Percentiles rank a stretch among this genome's conserved stretches.
Evolutionary conservation across 1,284 basidiomycete genomes (phyloP).

Genomic region (Irpex sp.): DNA sequence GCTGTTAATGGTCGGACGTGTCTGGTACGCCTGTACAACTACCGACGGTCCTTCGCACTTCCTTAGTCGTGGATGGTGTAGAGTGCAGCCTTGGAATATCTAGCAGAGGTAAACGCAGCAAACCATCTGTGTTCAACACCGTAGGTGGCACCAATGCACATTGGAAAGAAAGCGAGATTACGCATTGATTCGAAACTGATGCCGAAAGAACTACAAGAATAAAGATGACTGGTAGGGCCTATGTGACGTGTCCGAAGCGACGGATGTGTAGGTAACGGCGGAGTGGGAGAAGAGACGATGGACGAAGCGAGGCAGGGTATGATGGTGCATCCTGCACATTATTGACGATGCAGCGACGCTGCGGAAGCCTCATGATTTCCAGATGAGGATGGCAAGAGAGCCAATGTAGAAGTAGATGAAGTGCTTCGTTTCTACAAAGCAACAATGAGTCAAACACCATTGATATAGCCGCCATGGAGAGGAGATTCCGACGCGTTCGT

Average conservation of each 20-base stretch:
- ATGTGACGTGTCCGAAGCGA: background rate
- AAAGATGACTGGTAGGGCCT: background rate
- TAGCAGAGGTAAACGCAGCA: no score
- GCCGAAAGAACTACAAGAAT: background rate
- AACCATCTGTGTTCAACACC: no score
- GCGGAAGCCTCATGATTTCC: conserved; percentile 74
- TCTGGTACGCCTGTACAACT: no score
- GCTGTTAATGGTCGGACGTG: no score
- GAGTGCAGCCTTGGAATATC: no score
- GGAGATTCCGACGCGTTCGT: background rate
- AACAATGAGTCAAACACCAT: background rate
- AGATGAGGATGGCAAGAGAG: conserved; percentile 85
- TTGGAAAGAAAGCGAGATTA: background rate
- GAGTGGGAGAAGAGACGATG: no score
- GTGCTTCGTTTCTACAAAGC: conserved; percentile 81
- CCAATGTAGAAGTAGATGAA: conserved; percentile 98
- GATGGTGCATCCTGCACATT: background rate
- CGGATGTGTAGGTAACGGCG: no score
- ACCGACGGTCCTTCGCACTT: no score
- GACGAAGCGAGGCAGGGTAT: no score
- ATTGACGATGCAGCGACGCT: background rate
- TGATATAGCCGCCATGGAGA: background rate
- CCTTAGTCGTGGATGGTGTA: no score
- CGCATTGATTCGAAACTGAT: background rate
- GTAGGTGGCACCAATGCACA: background rate